Base-by-base conservation (phyloP, 768 basidiomycete species). In the Russula sp. region DNA sequence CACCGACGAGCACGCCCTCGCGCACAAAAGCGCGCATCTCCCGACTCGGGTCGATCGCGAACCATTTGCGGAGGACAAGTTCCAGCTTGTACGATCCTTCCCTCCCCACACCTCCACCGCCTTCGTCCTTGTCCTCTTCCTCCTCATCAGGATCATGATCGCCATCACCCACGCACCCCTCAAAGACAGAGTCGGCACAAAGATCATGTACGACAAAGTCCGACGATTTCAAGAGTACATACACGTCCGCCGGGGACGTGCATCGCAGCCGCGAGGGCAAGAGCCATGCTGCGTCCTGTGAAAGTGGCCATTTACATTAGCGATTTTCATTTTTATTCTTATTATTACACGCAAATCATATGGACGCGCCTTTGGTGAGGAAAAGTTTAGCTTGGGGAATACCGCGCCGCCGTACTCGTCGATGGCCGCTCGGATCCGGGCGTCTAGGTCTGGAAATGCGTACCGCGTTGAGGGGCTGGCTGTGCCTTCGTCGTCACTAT, bases 371-470 rank as follows among this genome's bases (percentile, higher is more conserved):
- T 87, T 88, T 14, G 95, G 95, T n/a, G 91, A 87, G 7, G 93
- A 91, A 75, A 95, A 97, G 70, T 97, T 98, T 58, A 98, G 83
- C 74, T 98, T 98, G 0, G 95, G 94, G 71, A 98, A 98, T 34
- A 96, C 87, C 7, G 87, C 87, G 3, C 84, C 87, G 3, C 84
- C 88, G 71, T 90, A 94, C 59, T 80, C 73, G 48, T 75, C 67
- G n/a, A 97, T 77, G 38, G 79, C 81, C 14, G 75, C 71, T 52
- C 90, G 75, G 63, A 98, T 95, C 59, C 76, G 76, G 14, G 75
- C 74, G 68, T 94, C 92, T n/a, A 97, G 75, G 49, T 85, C 85
- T 0, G 94, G 93, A 70, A 98, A 95, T 3, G 86, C 76, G 68
- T 83, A 91, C 29, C 66, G 73, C 52, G 6, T 20, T 68, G 73